Base-by-base conservation (phyloP, 192 early-diverging fungal genomes). In the Chytriomyces sp. region DNA sequence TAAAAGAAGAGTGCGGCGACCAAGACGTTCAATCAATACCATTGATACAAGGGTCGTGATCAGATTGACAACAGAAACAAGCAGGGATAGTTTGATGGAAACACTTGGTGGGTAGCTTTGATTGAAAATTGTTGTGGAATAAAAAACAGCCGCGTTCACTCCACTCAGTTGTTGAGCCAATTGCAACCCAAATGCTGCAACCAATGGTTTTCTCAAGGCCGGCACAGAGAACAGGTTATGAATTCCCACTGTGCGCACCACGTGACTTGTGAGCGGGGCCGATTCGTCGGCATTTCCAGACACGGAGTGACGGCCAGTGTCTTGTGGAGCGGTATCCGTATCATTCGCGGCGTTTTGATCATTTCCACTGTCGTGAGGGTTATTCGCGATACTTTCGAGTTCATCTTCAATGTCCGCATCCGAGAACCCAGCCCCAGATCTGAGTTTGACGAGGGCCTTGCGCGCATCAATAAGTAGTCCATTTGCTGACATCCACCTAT, bases 101-200 rank as follows among this genome's bases (percentile, higher is more conserved):
- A 79, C 80, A 20, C 87, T 68, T 7, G 71, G 53, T 6, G 82
- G 69, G 64, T 91, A 90, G 0, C 84, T 83, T 77, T 91, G 67
- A 59, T 85, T 85, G 84, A 95, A 91, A 62, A 95, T 93, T n/a
- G 89, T 89, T 7, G 95, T 79, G 16, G 77, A 79, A 75, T 95
- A 97, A 80, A 90, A 95, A 67, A 95, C 92, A 9, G 95, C 94
- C 9, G 92, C 93, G 80, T 95, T 97, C 79, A 94, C 94, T 26
- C 96, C 96, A 48, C 91, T 93, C 75, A 95, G 91, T 81, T 97
- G 96, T 80, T 97, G 96, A 0, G 91, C 80, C 5, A 94, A 62
- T 79, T 94, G 94, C 6, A 96, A 65, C 18, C 93, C 84, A 3
- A 95, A 53, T 5, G 89, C 87, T 60, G 91, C 81, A 43, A 88